phyloP scores from a whole-genome alignment of 192 early-diverging fungal species.

The Linderina pennispora region DNA sequence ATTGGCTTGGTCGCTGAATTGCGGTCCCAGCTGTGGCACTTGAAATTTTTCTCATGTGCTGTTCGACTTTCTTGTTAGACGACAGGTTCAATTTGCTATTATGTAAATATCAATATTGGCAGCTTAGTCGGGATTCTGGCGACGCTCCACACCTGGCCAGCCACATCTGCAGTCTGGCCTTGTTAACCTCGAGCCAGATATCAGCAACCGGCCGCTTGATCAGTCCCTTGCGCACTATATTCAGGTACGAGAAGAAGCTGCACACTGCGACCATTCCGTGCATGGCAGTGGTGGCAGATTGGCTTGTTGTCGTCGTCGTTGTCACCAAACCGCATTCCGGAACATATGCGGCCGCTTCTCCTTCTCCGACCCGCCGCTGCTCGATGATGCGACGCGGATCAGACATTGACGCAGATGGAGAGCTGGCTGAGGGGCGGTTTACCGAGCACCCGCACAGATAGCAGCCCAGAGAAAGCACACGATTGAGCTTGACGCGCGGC shows the following conservation, averaged over 20 bases:
- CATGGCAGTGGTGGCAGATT: conserved; percentile 28
- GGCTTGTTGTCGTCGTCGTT: conserved; percentile 40
- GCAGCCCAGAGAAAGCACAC: conserved; percentile 35
- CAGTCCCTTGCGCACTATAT: conserved; percentile 37
- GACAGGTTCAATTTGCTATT: too few relatives aligned
- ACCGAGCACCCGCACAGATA: conserved; percentile 34
- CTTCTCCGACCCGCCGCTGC: conserved; percentile 11
- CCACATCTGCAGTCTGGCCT: conserved; percentile 41
- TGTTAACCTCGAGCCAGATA: conserved; percentile 45
- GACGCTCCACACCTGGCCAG: conserved; percentile 37
- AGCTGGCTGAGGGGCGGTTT: conserved; percentile 1
- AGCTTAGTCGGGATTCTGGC: conserved; percentile 20
- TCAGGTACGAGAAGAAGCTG: conserved; percentile 43
- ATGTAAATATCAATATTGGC: too few relatives aligned
- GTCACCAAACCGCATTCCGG: conserved; percentile 37
- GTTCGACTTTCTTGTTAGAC: too few relatives aligned
- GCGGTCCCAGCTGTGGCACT: too few relatives aligned
- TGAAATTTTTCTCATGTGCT: too few relatives aligned
- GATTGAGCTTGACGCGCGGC: conserved; percentile 14
- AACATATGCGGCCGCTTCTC: too few relatives aligned
- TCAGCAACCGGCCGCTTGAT: conserved; percentile 42
- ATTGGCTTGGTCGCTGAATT: too few relatives aligned
- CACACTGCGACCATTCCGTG: conserved; percentile 40
- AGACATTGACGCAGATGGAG: conserved; percentile 1
- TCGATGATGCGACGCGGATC: conserved; percentile 2